Evolutionary conservation across 306 rosid species (phyloP).

Genomic region (Styphnolobium japonicum): DNA sequence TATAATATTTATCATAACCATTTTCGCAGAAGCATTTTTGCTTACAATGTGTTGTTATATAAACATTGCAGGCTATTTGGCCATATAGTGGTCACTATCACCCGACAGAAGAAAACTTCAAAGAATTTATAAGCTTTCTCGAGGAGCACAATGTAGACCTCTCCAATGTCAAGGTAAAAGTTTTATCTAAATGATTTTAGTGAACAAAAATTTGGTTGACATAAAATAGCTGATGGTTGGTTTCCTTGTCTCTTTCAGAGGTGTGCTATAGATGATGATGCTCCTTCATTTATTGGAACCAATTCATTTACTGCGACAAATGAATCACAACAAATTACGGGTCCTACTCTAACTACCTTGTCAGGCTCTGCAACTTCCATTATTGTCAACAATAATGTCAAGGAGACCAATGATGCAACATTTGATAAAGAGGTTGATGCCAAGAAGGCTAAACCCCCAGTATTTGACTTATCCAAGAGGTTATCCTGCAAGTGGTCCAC

Average conservation of each 20-base stretch:
- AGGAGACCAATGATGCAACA: not conserved
- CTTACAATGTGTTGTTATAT: not conserved
- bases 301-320: conserved; percentile 28
- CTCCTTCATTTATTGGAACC: conserved; percentile 35
- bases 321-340: conserved; percentile 28
- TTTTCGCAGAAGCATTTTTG: not conserved
- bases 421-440: conserved; percentile 32
- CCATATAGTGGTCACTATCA: conserved; percentile 98
- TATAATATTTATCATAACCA: not conserved
- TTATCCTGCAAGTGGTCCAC: conserved; percentile 84
- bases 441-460: conserved; percentile 25
- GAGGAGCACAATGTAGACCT: conserved; percentile 76
- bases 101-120: conserved; percentile 95
- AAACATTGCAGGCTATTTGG: conserved; percentile 82
- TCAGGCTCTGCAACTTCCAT: not conserved
- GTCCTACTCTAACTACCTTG: conserved; percentile 19
- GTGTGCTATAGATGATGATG: conserved; percentile 83
- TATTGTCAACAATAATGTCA: not conserved
- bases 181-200: not conserved
- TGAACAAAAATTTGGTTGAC: not conserved
- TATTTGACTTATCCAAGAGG: conserved; percentile 47
- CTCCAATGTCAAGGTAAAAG: conserved; percentile 75
- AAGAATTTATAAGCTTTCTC: conserved; percentile 78
- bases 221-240: not conserved
- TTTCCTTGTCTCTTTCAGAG: conserved; percentile 43